Conservation (phyloP, 2,329 filamentous ascomycete genomes). For the Hypoxylon sp. region DNA sequence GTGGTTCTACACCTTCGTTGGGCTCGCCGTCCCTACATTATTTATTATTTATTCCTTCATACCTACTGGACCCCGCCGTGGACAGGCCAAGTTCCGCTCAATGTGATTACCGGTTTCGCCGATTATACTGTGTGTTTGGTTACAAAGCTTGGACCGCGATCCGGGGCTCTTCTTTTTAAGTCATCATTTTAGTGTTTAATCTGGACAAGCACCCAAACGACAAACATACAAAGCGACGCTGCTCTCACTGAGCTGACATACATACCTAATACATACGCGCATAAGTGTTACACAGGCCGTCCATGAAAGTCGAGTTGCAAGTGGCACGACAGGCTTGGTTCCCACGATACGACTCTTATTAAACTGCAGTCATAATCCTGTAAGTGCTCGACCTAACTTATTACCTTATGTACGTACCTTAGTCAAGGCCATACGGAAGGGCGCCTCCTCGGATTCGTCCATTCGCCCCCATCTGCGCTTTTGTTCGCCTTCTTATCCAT, state of each 20-base stretch:
- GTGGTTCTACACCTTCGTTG: conserved; percentile 22
- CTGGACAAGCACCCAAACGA: conserved; percentile 17
- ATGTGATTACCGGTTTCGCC: conserved; percentile 13
- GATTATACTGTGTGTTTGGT: conserved; percentile 29
- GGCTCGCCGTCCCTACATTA: conserved; percentile 1
- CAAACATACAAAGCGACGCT: conserved; percentile 15
- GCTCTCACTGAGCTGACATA: conserved; percentile 34
- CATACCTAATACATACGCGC: conserved; percentile 15
- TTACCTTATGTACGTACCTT: conserved; percentile 41
- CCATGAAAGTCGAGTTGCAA: conserved; percentile 16
- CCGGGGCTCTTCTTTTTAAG: conserved; percentile 4
- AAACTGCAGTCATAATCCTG: conserved; percentile 41
- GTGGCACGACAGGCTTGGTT: conserved; percentile 31
- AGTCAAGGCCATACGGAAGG: conserved; percentile 34
- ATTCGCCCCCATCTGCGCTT: conserved; percentile 16
- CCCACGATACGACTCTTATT: conserved; percentile 26
- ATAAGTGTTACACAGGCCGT: conserved; percentile 21
- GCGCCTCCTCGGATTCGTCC: conserved; percentile 35
- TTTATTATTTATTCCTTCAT: conserved; percentile 28
- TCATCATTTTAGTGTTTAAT: conserved; percentile 20
- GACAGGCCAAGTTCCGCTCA: conserved; percentile 16
- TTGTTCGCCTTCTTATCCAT: conserved; percentile 8
- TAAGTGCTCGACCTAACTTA: conserved; percentile 33
- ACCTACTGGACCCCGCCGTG: conserved; percentile 9
- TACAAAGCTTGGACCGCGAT: conserved; percentile 19